Base-by-base conservation (phyloP, 1,284 basidiomycete species). In the Melampsora abietis-canadensis region DNA sequence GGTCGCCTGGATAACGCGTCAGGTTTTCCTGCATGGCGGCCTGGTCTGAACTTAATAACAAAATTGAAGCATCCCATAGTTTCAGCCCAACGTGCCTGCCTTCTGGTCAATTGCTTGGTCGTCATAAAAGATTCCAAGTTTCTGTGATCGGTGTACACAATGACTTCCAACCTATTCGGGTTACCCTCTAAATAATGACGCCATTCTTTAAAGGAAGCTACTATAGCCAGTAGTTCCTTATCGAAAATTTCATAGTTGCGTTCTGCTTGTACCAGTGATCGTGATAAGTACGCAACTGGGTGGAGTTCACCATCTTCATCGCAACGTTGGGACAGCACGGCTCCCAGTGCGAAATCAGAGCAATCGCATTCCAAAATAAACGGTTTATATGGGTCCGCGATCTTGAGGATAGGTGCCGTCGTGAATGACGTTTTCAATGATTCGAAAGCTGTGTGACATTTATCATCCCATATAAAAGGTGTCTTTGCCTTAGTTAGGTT, bases 311-410 rank as follows among this genome's bases (percentile, higher is more conserved):
- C 7, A 27, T 67, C n/a, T 15, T 51, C 31, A 2, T 7, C 17
- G 46, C 24, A 24, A 27, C 21, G 3, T 30, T 66, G 65, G 2
- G 46, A 66, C 27, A 66, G 46, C 4, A 66, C 30, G 4, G 40
- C 65, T 4, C 40, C 48, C n/a, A 67, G 31, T 57, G 46, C 31
- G 37, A 54, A 67, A 12, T 67, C 48, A 2, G 47, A 67, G 24
- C 66, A 67, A 21, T 67, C 66, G 21, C 66, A 67, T 57, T 67
- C 66, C 2, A 67, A 17, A 2, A 48, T 31, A 51, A 66, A 66
- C 17, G 44, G 12, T 14, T 30, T 27, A 12, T n/a, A n/a, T n/a
- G n/a, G n/a, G n/a, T n/a, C n/a, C n/a, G n/a, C n/a, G n/a, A n/a
- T n/a, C n/a, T n/a, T 47, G 51, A 6, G 15, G 46, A 30, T 47